phyloP scores from a whole-genome alignment of 202 grass and related monocot species.

The Zoysia matrella region DNA sequence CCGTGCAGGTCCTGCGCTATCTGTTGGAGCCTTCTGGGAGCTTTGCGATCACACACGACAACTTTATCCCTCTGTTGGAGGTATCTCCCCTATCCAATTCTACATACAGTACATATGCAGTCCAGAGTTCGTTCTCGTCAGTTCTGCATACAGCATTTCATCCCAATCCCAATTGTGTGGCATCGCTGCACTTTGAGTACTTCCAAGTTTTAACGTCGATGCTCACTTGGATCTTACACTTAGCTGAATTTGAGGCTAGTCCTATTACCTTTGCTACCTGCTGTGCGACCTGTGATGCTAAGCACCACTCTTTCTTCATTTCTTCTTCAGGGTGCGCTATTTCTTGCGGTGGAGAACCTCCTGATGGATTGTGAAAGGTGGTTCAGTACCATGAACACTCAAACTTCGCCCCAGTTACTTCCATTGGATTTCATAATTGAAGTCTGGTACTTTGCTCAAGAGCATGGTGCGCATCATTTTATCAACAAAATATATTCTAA shows the following conservation, averaged over 20 bases:
- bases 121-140: neutral
- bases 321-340: constrained; percentile 67
- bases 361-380: constrained; percentile 67
- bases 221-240: neutral
- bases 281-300: neutral
- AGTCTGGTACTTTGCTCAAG: constrained; percentile 64
- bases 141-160: neutral
- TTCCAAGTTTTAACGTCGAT: neutral
- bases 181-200: neutral
- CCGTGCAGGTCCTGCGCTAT: constrained; percentile 44
- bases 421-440: constrained; percentile 65
- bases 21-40: constrained; percentile 33
- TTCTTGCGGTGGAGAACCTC: constrained; percentile 77
- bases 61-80: constrained; percentile 47
- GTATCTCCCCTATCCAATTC: constrained; percentile 26
- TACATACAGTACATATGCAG: neutral
- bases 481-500: neutral
- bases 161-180: neutral
- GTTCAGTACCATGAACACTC: constrained; percentile 46
- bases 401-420: constrained; percentile 24
- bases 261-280: neutral
- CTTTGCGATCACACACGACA: constrained; percentile 22
- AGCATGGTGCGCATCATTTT: constrained; percentile 58
- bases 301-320: neutral
- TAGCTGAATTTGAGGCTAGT: neutral